Evolutionary conservation across 2,329 filamentous ascomycete species (phyloP), one percentile per base, ranked within the genome.

Genomic region (Pseudonectria buxi): DNA sequence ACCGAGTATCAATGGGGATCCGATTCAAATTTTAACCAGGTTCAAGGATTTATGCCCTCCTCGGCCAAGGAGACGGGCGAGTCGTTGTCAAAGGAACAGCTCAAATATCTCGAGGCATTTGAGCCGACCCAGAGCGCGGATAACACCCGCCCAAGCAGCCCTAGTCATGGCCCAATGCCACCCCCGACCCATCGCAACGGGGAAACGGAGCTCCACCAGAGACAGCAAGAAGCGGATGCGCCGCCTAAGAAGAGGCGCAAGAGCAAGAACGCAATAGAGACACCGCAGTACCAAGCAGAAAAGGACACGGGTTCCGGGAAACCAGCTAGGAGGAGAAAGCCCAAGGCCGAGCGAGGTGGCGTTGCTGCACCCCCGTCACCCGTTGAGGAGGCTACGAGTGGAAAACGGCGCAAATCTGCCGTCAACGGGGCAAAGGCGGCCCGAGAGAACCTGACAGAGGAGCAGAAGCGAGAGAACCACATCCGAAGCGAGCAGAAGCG

Each of bases 401-500:
- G 59, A 11, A 74, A 74, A 50, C 63, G 72, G 32, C 66, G 72
- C 25, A 77, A 74, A 49, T 74, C 73, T 2, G 57, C 54, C 6
- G 55, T 51, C 5, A 62, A 53, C 26, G 57, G 47, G 9, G 45
- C 58, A 13, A 80, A 78, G 49, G 39, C 63, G 3, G 54, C 68
- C 3, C 64, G 83, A 16, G 82, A 81, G 54, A 94, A 94, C 49
- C 78, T 92, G 4, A 76, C 79, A 0, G 84, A 90, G 47, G 80
- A 83, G 41, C 83, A 92, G 59, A 92, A 90, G 61, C 72, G 86
- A 30, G 81, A 81, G 51, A 94, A 95, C 48, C 86, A 94, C 54
- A 92, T 94, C 45, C 72, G 81, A 34, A 92, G 86, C 34, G 87
- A 94, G 56, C 86, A 94, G 62, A 94, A 92, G 60, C 75, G 88